Percentiles rank a stretch among this genome's conserved stretches.
Conservation (phyloP, 495 filamentous ascomycete genomes). For the Bathelium albidoporum region DNA sequence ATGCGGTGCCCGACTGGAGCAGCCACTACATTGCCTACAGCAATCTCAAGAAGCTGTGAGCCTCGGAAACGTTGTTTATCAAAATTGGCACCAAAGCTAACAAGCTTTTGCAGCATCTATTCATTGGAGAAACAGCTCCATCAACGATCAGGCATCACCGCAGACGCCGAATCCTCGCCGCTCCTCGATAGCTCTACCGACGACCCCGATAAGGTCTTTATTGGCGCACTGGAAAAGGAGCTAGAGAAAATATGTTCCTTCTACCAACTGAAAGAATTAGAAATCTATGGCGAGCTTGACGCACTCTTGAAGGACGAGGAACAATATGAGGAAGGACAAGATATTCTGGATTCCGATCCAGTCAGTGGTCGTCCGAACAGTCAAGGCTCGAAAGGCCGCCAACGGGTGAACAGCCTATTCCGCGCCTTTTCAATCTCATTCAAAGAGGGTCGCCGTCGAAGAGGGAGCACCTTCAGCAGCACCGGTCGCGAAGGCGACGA, state of each 20-base stretch:
- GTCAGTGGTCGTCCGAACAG: constrained; percentile 41
- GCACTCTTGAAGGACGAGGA: constrained; percentile 65
- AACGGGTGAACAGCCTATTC: constrained; percentile 38
- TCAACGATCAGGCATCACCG: constrained; percentile 20
- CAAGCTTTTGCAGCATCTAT: constrained; percentile 60
- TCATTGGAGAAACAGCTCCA: constrained; percentile 72
- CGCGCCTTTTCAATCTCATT: constrained; percentile 30
- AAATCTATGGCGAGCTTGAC: constrained; percentile 74
- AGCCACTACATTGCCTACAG: constrained; percentile 95
- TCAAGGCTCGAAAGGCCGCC: constrained; percentile 32
- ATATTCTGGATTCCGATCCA: constrained; percentile 45
- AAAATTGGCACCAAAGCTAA: constrained; percentile 9
- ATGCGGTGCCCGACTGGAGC: constrained; percentile 98
- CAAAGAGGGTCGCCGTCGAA: constrained; percentile 27
- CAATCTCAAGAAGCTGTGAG: constrained; percentile 96
- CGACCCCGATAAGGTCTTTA: constrained; percentile 71
- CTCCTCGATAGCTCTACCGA: constrained; percentile 46
- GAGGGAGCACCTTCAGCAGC: constrained; percentile 41
- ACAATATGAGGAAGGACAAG: constrained; percentile 54
- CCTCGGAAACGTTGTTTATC: constrained; percentile 11
- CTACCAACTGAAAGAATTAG: constrained; percentile 74
- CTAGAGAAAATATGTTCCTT: constrained; percentile 89
- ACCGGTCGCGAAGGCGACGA: constrained; percentile 35
- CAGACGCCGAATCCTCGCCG: constrained; percentile 75
- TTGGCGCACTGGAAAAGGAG: constrained; percentile 72